These are phyloP conservation scores for Leccinellum rugosiceps DNA, from an alignment of 768 basidiomycete genomes.

Conservation along the genomic window DNA sequence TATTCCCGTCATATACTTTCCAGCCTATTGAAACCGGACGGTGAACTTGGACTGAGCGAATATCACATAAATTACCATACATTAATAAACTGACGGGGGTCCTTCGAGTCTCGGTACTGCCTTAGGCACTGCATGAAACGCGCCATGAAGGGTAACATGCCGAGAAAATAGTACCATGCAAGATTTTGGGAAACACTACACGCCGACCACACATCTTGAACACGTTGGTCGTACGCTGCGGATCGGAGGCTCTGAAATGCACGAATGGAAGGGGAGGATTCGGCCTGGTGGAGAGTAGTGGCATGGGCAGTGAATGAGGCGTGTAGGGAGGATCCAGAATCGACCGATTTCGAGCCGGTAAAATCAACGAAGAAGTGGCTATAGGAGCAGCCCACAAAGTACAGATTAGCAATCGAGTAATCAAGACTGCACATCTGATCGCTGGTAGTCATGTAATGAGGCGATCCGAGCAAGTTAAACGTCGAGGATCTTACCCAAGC, in stretches of 20 bases:
- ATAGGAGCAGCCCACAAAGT: conserved; percentile 74
- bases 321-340: neutral
- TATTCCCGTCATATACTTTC: conserved; percentile 75
- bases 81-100: conserved; percentile 81
- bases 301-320: neutral
- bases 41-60: neutral
- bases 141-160: conserved; percentile 61
- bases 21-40: conserved; percentile 51
- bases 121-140: conserved; percentile 85
- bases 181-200: conserved; percentile 47
- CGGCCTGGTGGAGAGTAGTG: neutral
- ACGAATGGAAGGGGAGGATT: neutral
- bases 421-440: conserved; percentile 79
- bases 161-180: conserved; percentile 57
- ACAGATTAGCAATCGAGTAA: conserved; percentile 70
- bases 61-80: conserved; percentile 36
- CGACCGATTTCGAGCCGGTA: neutral
- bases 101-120: conserved; percentile 76
- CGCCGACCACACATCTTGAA: conserved; percentile 43
- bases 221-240: conserved; percentile 25
- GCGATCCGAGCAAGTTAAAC: neutral
- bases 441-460: conserved; percentile 33
- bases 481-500: conserved; percentile 57
- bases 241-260: neutral
- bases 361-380: conserved; percentile 17